phyloP scores from a whole-genome alignment of 2,329 filamentous ascomycete species.

The Diplodia intermedia region DNA sequence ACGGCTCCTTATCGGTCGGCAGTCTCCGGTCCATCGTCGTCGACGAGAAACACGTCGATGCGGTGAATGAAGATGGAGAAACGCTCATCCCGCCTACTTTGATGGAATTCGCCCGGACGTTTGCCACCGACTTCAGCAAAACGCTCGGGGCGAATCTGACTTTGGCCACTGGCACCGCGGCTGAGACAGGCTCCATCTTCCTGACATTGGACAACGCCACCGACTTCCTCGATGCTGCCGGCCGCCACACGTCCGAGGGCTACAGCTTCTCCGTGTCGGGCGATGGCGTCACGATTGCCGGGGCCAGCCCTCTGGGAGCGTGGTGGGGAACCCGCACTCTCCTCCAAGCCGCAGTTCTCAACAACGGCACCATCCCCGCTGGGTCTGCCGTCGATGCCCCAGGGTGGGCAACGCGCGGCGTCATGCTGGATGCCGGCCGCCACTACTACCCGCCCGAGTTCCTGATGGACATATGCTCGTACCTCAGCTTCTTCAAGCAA shows the following conservation, averaged over 20 bases:
- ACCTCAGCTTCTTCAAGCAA: constrained; percentile 68
- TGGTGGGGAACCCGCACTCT: constrained; percentile 66
- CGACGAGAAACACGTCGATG: constrained; percentile 51
- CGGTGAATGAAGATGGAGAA: constrained; percentile 52
- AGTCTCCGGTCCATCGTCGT: constrained; percentile 50
- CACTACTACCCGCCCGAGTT: constrained; percentile 65
- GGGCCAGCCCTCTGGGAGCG: constrained; percentile 61
- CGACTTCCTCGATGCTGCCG: constrained; percentile 55
- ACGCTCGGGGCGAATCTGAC: constrained; percentile 27
- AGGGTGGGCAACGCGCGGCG: constrained; percentile 49
- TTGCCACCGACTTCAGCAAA: constrained; percentile 49
- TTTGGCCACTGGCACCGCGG: not conserved
- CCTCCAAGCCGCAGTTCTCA: constrained; percentile 58
- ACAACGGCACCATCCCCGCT: constrained; percentile 48
- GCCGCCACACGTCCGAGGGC: constrained; percentile 53
- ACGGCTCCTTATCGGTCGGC: constrained; percentile 33
- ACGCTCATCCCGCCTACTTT: constrained; percentile 59
- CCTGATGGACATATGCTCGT: constrained; percentile 64
- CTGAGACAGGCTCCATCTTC: constrained; percentile 46
- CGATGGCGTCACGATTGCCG: constrained; percentile 50
- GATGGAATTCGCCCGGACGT: constrained; percentile 56
- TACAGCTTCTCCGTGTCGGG: constrained; percentile 55
- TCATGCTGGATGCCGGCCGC: constrained; percentile 60
- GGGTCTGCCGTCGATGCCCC: constrained; percentile 59
- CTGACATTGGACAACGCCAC: constrained; percentile 55